Conservation (phyloP, 306 rosid species). For the Rosa persica region DNA sequence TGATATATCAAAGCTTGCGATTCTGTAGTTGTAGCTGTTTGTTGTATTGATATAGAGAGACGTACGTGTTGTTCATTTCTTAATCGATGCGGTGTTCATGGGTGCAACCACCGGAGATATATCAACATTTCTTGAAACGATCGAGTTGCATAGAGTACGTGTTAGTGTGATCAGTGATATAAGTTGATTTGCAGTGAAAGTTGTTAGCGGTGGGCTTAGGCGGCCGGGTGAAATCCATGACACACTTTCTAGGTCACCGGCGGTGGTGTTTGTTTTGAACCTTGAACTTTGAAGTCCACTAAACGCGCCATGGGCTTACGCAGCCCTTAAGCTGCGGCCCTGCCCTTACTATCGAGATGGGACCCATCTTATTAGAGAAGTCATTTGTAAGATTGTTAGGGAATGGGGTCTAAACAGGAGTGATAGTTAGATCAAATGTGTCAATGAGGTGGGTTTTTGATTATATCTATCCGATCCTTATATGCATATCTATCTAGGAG, state of each 20-base stretch:
- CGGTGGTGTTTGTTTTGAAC: not conserved
- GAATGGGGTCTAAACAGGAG: no score
- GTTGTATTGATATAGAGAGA: not conserved
- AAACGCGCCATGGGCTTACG: no score
- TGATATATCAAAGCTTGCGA: no score
- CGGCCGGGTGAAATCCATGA: not conserved
- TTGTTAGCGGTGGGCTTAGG: not conserved
- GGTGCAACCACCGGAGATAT: not conserved
- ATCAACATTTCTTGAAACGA: not conserved
- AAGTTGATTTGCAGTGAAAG: not conserved
- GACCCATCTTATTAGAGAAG: no score
- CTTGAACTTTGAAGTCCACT: no score
- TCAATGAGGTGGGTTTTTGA: no score
- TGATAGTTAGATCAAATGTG: no score
- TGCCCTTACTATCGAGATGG: no score
- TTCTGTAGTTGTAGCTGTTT: not conserved
- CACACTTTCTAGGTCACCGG: not conserved
- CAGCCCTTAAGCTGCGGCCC: not conserved
- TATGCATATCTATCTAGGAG: no score
- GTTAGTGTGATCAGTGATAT: not conserved
- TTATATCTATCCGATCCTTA: no score
- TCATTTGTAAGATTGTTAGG: no score
- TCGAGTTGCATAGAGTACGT: not conserved
- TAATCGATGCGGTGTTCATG: not conserved
- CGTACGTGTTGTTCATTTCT: not conserved